Conservation (phyloP, 2,329 filamentous ascomycete genomes). For the Aphanoascus verrucosus region DNA sequence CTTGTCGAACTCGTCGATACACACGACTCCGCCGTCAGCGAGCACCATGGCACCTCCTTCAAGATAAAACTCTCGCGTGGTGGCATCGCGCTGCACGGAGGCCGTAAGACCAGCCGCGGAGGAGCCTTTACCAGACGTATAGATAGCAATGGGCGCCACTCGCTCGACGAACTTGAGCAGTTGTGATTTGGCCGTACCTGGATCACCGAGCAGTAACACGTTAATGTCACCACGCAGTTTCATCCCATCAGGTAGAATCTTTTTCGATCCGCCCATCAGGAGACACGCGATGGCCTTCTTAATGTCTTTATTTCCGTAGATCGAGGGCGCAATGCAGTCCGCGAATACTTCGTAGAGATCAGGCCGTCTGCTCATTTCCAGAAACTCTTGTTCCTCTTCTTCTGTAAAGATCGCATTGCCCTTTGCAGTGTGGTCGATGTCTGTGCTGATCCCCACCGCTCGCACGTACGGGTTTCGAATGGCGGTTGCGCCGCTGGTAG, state of each 20-base stretch:
- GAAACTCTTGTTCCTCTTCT: constrained; percentile 93
- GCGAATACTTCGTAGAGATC: constrained; percentile 89
- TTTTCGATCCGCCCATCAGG: constrained; percentile 89
- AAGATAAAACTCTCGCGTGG: constrained; percentile 90
- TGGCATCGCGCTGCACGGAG: constrained; percentile 85
- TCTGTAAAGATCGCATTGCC: constrained; percentile 77
- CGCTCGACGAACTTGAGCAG: constrained; percentile 96
- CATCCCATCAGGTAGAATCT: constrained; percentile 96
- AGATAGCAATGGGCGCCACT: constrained; percentile 90
- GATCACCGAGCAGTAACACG: constrained; percentile 88
- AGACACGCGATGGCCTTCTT: constrained; percentile 96
- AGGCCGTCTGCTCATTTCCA: constrained; percentile 77
- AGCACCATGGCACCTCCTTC: constrained; percentile 98
- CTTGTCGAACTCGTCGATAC: constrained; percentile 99
- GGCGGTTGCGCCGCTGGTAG: constrained; percentile 67
- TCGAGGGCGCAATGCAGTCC: constrained; percentile 89
- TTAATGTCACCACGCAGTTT: constrained; percentile 96
- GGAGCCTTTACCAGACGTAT: constrained; percentile 96
- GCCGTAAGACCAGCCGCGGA: constrained; percentile 95
- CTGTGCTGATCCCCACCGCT: constrained; percentile 82
- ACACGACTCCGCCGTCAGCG: constrained; percentile 91
- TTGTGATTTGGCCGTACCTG: constrained; percentile 96
- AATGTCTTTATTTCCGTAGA: constrained; percentile 91
- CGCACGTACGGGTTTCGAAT: constrained; percentile 92
- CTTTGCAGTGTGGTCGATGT: constrained; percentile 80